phyloP scores from a whole-genome alignment of 2,329 filamentous ascomycete species.

The Aspergillus felis region DNA sequence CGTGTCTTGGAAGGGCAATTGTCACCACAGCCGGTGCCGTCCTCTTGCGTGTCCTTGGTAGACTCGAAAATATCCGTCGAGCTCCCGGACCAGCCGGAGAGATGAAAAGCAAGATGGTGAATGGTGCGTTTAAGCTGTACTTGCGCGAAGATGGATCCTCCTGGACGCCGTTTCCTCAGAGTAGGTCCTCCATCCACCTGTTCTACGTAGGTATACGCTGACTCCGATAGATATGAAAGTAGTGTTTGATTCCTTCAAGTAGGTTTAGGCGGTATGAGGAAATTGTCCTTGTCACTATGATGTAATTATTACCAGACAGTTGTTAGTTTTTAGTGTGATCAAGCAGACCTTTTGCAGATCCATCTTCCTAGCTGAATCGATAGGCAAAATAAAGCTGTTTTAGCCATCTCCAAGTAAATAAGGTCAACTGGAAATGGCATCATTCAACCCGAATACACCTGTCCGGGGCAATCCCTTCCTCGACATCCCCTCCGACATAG shows the following conservation, averaged over 20 bases:
- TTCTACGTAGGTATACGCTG: not conserved
- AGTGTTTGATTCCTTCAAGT: not conserved
- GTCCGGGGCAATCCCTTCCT: constrained; percentile 3
- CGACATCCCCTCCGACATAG: constrained; percentile 3
- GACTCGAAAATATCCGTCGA: not conserved
- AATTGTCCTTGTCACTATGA: not conserved
- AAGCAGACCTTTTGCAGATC: not conserved
- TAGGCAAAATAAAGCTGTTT: not conserved
- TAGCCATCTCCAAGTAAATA: not conserved
- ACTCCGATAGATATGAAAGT: constrained; percentile 6
- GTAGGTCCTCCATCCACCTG: not conserved
- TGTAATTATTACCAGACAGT: not conserved
- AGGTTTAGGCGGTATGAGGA: not conserved
- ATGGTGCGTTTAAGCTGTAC: constrained; percentile 3
- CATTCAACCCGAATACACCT: not conserved
- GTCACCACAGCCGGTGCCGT: constrained; percentile 1
- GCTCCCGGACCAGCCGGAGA: constrained; percentile 1
- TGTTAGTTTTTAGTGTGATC: not conserved
- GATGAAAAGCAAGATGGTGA: constrained; percentile 1
- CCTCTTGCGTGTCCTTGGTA: not conserved
- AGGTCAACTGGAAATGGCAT: not conserved
- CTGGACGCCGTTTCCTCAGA: constrained; percentile 5
- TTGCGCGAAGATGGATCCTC: constrained; percentile 2
- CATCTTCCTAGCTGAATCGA: not conserved
- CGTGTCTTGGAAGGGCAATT: constrained; percentile 3